Evolutionary conservation across 768 basidiomycete genomes (phyloP).

Genomic region (Termitomyces sp.): DNA sequence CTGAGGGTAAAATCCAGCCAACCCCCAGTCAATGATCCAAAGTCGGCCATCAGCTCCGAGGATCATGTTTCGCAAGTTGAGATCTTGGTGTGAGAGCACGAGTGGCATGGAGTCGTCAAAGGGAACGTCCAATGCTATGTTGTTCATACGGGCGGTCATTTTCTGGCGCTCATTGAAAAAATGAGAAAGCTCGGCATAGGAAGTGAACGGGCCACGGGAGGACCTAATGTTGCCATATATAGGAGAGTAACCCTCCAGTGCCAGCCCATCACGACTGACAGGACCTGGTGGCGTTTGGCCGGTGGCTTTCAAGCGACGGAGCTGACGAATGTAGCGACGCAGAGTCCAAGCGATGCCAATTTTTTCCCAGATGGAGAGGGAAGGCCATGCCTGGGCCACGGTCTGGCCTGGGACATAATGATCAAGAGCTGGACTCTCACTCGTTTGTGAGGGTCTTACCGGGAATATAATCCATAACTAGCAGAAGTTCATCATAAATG

Average conservation of each 20-base stretch:
- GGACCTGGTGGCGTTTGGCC: neutral
- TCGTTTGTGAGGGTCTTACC: too few species aligned
- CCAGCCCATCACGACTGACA: neutral
- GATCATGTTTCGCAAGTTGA: conserved; percentile 18
- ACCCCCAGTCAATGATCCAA: conserved; percentile 20
- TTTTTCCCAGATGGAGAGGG: conserved; percentile 10
- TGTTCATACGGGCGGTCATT: neutral
- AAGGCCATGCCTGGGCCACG: conserved; percentile 15
- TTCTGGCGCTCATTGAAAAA: conserved; percentile 11
- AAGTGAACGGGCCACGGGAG: conserved; percentile 3
- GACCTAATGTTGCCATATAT: neutral
- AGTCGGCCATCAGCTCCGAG: conserved; percentile 15
- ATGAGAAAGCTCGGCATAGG: conserved; percentile 9
- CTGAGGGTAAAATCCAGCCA: conserved; percentile 17
- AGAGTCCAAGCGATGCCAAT: conserved; percentile 16
- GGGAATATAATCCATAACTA: too few species aligned
- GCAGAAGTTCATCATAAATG: too few species aligned
- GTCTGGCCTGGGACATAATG: conserved; percentile 1
- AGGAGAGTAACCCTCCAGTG: neutral
- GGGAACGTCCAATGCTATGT: conserved; percentile 3
- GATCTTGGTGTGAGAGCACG: conserved; percentile 20
- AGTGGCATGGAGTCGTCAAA: conserved; percentile 17
- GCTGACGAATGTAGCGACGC: conserved; percentile 17
- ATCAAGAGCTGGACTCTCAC: too few species aligned
- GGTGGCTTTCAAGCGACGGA: conserved; percentile 8